Percentiles rank a stretch among this genome's conserved stretches.
Conservation (phyloP, 73 alveolate genomes). For the Paramecium octaurelia region DNA sequence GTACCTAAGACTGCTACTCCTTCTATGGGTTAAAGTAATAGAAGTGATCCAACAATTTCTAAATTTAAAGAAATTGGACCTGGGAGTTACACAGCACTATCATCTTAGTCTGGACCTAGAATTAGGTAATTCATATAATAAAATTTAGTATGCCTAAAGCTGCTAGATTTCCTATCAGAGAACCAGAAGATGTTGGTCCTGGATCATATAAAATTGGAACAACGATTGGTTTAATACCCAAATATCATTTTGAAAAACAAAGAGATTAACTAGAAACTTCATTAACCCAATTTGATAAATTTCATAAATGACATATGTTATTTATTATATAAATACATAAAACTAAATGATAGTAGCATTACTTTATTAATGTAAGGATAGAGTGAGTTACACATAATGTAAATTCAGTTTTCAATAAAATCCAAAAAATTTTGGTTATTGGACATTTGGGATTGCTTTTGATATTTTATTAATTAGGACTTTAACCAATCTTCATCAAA, state of each 20-base stretch:
- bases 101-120: constrained; percentile 6
- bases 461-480: neutral
- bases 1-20: constrained; percentile 22
- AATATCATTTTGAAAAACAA: constrained; percentile 43
- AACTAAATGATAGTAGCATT: neutral
- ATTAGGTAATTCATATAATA: neutral
- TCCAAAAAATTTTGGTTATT: neutral
- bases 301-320: neutral
- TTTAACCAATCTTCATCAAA: constrained; percentile 7
- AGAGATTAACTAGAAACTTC: constrained; percentile 5
- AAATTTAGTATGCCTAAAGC: constrained; percentile 41
- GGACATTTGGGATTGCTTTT: neutral
- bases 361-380: neutral
- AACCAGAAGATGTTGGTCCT: constrained; percentile 46
- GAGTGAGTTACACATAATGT: neutral
- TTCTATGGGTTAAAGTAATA: neutral
- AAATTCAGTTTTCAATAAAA: neutral
- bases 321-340: neutral
- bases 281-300: neutral
- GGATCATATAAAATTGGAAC: constrained; percentile 21
- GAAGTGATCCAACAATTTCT: constrained; percentile 32
- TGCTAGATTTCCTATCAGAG: constrained; percentile 24
- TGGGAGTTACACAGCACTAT: neutral
- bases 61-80: constrained; percentile 29
- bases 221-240: constrained; percentile 31